Evolutionary conservation across 2,329 filamentous ascomycete species (phyloP).

Genomic region (Hawksworthiomyces lignivorus): DNA sequence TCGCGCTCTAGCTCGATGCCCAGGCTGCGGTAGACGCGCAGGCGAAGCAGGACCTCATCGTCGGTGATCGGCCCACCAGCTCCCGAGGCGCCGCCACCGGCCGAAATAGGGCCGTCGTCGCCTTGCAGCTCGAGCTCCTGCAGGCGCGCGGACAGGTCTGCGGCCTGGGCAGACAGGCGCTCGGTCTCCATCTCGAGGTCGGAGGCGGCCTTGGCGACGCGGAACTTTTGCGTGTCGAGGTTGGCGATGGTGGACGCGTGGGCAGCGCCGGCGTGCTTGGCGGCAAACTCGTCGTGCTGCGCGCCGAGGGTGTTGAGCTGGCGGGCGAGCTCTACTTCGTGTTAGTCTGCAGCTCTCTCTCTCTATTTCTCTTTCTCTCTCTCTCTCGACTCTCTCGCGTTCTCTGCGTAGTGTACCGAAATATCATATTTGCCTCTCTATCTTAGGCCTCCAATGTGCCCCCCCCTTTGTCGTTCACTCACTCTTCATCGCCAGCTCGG

Average conservation of each 20-base stretch:
- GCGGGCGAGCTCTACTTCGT: constrained; percentile 53
- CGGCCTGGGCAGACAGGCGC: constrained; percentile 71
- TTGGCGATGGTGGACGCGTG: constrained; percentile 80
- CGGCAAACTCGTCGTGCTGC: constrained; percentile 69
- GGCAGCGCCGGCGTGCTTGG: constrained; percentile 65
- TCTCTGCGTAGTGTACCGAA: too few species aligned
- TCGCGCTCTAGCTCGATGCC: constrained; percentile 82
- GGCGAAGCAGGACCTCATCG: constrained; percentile 62
- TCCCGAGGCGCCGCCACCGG: constrained; percentile 15
- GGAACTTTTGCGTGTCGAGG: constrained; percentile 89
- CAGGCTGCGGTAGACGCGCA: constrained; percentile 85
- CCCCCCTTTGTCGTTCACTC: constrained; percentile 11
- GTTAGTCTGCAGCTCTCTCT: constrained; percentile 1
- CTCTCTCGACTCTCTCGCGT: too few species aligned
- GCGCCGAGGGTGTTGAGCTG: constrained; percentile 65
- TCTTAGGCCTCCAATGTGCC: too few species aligned
- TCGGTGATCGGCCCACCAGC: constrained; percentile 37
- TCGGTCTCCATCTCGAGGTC: constrained; percentile 95
- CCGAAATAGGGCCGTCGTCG: constrained; percentile 49
- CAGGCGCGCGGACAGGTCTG: constrained; percentile 64
- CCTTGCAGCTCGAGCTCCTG: constrained; percentile 83
- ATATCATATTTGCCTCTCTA: too few species aligned
- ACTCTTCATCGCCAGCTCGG: constrained; percentile 59
- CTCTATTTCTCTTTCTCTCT: neutral
- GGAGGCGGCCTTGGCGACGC: constrained; percentile 80